phyloP scores from a whole-genome alignment of 179 eudicot species.

The Silene vulgaris region DNA sequence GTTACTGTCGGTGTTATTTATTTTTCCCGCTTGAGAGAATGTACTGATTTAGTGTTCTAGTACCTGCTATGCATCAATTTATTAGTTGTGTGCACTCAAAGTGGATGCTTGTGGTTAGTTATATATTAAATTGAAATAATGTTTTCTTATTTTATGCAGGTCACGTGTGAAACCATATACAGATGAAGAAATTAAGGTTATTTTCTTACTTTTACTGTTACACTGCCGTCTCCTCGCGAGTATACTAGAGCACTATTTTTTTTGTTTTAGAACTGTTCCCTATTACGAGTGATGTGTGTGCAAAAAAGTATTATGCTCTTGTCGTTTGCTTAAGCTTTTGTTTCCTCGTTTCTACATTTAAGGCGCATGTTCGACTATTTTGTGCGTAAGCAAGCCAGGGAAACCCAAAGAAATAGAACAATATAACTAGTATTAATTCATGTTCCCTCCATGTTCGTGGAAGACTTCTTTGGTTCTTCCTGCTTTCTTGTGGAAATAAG shows the following conservation, averaged over 20 bases:
- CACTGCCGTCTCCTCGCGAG: background rate
- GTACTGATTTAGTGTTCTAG: background rate
- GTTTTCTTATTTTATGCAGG: conserved; percentile 37
- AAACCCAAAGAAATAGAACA: background rate
- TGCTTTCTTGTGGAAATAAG: no score
- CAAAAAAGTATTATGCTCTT: background rate
- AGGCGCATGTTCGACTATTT: background rate
- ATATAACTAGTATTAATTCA: background rate
- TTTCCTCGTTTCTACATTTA: background rate
- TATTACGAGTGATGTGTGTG: background rate
- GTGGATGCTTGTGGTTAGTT: conserved; percentile 9
- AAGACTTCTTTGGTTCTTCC: background rate
- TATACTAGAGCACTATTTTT: background rate
- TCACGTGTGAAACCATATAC: conserved; percentile 68
- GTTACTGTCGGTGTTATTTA: background rate
- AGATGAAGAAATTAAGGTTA: conserved; percentile 90
- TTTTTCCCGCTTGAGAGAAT: background rate
- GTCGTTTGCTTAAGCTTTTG: background rate
- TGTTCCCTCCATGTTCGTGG: background rate
- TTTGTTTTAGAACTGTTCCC: background rate
- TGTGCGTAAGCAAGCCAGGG: background rate
- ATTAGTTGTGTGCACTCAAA: background rate
- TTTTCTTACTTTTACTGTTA: background rate
- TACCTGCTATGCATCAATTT: conserved; percentile 4
- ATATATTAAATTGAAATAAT: conserved; percentile 14